Base-by-base conservation (phyloP, 2,329 filamentous ascomycete genomes). In the Pseudodiploospora longispora region DNA sequence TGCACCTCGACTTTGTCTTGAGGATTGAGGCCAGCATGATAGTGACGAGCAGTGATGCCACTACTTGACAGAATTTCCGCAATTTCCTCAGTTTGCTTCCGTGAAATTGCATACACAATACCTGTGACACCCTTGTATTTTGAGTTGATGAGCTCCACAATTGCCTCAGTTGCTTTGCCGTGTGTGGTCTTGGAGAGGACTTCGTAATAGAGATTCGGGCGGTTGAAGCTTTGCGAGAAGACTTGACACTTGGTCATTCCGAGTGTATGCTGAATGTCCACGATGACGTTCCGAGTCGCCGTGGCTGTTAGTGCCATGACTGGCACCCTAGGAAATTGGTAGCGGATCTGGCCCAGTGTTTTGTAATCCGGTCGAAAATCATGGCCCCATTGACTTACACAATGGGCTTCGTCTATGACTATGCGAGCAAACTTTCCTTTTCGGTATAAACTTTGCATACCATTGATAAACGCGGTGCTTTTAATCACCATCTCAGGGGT, bases 321-420 rank as follows among this genome's bases (percentile, higher is more conserved):
- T 1, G 93, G 93, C 3, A 97, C 86, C 2, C 78, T 77, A 1
- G 83, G 81, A 54, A 91, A 91, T 42, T 76, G 78, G 35, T 69
- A 63, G 40, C 91, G 78, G 36, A 96, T 70, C 47, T 81, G 75
- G 29, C 90, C 88, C 4, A 98, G 71, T 30, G 78, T 77, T 63
- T 95, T 95, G 69, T 98, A 98, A 60, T 97, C 91, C 1, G 90
- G 91, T 38, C 94, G 81, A 60, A 98, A 98, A 62, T 98, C 93
- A 55, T 98, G 93, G 1, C 93, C 93, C 93, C 93, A 98, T 70
- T 98, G 90, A 63, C 93, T 97, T 28, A 98, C 91, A 63, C 93
- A 98, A 62, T 98, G 93, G n/a, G 93, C 93, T 67, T 98, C 94
- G 54, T 98, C 93, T 50, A 98, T 95, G 42, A 98, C 93, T 40